A percentile compares a stretch with the other conserved stretches of the same genome.
These are phyloP conservation scores for Suillus subalutaceus DNA, from an alignment of 768 basidiomycete species.

Conservation along the genomic window DNA sequence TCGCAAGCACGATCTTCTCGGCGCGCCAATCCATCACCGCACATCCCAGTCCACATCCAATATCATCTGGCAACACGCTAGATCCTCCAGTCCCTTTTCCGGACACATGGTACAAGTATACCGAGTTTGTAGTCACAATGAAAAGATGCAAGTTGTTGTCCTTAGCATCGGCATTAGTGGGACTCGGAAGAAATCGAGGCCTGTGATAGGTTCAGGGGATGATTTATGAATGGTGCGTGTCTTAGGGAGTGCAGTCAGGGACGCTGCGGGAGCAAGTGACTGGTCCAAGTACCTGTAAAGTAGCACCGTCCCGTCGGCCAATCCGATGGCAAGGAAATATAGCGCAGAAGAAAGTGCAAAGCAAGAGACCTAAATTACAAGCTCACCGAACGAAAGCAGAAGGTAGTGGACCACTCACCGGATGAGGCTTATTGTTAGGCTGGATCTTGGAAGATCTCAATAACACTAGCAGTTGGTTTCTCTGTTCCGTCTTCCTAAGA, in stretches of 20 bases:
- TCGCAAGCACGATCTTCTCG: constrained; percentile 80
- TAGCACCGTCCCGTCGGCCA: constrained; percentile 94
- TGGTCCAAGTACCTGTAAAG: constrained; percentile 91
- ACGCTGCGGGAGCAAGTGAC: constrained; percentile 69
- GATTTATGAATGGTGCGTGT: constrained; percentile 82
- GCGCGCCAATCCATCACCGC: constrained; percentile 75
- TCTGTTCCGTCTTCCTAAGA: constrained; percentile 69
- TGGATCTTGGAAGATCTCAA: constrained; percentile 80
- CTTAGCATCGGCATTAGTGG: constrained; percentile 3
- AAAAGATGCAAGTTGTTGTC: constrained; percentile 62
- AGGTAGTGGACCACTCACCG: constrained; percentile 44
- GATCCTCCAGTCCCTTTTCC: constrained; percentile 70
- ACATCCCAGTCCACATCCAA: constrained; percentile 84
- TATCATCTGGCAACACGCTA: constrained; percentile 78
- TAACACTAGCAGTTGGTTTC: constrained; percentile 59
- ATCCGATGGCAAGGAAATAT: constrained; percentile 86
- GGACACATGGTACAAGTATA: constrained; percentile 74
- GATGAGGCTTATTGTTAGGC: constrained; percentile 74
- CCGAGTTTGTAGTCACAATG: constrained; percentile 86
- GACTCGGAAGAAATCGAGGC: constrained; percentile 67
- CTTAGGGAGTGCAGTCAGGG: constrained; percentile 82
- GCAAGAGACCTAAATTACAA: constrained; percentile 60
- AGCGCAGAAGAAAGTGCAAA: constrained; percentile 78
- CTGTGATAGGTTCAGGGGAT: constrained; percentile 86
- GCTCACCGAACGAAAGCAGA: neutral